Evolutionary conservation across 108 stramenopile genomes (phyloP), one percentile per base, ranked within the genome.

Genomic region (Pseudonitzschia delicatissima): DNA sequence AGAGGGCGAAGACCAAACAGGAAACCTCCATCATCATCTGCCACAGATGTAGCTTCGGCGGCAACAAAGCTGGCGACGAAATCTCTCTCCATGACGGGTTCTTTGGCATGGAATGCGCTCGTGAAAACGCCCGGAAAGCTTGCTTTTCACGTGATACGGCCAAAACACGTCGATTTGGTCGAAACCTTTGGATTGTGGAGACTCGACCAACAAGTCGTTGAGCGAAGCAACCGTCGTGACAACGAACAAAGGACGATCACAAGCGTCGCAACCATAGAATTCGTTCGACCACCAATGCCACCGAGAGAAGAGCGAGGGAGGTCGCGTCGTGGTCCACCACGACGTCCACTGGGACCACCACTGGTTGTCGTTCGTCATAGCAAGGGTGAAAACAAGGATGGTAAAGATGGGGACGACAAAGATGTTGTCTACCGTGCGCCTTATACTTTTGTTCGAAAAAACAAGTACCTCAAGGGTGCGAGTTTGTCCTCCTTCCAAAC

Each of bases 141-240:
- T 33, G 82, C 82, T 1, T 76, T 73, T 63, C 67, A 67, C 29
- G n/a, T 79, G 9, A 53, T 77, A 13, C 47, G 65, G 18, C 82
- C 82, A 1, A 74, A 76, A 49, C 66, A 76, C 32, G 78, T 82
- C 4, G 52, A 76, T 31, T 9, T 44, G 2, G 28, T 33, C 25
- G 82, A 82, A 66, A 53, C 76, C 5, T 20, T 35, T 28, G 82
- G 78, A 2, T 42, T 82, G 20, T 82, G 82, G 82, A 65, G 82
- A 17, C 48, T 82, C 29, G 82, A 82, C 66, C 82, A 82, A 66
- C 80, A 81, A 71, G 68, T 73, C 9, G 44, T 62, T 25, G 35
- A 32, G 42, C 4, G 33, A 20, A 29, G 39, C 21, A 61, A 57
- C n/a, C 35, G 60, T 37, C 18, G 52, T 23, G 67, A 63, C 28